phyloP scores from a whole-genome alignment of 1,284 basidiomycete species.

The Irpex sp. region DNA sequence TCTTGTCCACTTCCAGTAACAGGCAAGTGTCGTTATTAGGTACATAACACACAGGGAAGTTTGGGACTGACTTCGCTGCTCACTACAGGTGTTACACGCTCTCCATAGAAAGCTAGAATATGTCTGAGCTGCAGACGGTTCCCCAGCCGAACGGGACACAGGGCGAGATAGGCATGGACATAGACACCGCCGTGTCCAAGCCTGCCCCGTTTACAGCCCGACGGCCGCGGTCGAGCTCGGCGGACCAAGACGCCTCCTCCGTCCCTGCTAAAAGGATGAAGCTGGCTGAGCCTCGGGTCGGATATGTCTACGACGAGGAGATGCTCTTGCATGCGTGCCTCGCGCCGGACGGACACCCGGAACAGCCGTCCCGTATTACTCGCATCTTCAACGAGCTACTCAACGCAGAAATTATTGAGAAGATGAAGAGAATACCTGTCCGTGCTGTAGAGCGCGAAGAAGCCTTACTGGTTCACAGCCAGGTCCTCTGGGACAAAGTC shows the following conservation, averaged over 20 bases:
- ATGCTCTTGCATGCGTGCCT: conserved; percentile 79
- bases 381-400: conserved; percentile 71
- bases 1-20: neutral
- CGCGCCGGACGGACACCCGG: conserved; percentile 71
- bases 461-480: conserved; percentile 84
- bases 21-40: neutral
- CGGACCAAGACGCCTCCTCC: conserved; percentile 5
- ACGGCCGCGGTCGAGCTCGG: neutral
- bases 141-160: neutral
- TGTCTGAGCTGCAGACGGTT: neutral
- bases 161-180: conserved; percentile 3
- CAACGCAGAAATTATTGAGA: conserved; percentile 53
- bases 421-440: conserved; percentile 80
- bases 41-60: neutral
- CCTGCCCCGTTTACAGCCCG: neutral
- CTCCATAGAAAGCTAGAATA: neutral
- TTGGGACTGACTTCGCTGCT: neutral
- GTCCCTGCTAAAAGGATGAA: conserved; percentile 3
- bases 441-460: conserved; percentile 76
- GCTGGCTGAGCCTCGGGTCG: conserved; percentile 36
- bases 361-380: conserved; percentile 86
- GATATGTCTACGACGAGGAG: conserved; percentile 83
- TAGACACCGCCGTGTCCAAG: neutral
- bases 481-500: conserved; percentile 90
- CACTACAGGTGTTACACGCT: neutral